Conservation (phyloP, 2,329 filamentous ascomycete species). For the Bipolaris sorokiniana region DNA sequence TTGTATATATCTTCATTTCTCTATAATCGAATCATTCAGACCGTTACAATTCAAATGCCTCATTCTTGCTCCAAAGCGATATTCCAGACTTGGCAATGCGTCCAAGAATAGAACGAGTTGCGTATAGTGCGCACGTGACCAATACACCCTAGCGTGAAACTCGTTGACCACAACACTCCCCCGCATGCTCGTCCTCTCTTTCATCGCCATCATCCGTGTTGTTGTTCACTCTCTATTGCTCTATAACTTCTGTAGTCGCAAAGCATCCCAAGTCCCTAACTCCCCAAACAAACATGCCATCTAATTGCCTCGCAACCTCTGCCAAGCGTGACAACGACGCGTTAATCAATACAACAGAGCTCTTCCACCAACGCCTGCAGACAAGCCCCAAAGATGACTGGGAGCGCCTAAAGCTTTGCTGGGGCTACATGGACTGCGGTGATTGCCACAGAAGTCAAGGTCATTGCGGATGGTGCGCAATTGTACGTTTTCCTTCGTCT, state of each 20-base stretch:
- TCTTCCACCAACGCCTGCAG: conserved; percentile 34
- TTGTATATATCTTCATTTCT: conserved; percentile 25
- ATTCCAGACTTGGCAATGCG: background rate
- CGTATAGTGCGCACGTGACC: background rate
- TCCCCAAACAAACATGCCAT: conserved; percentile 11
- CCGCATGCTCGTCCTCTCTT: background rate
- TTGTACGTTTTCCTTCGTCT: conserved; percentile 37
- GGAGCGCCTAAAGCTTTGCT: conserved; percentile 41
- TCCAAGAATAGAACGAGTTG: background rate
- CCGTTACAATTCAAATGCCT: background rate
- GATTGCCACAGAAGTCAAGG: conserved; percentile 46
- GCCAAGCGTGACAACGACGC: conserved; percentile 5
- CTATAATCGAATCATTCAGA: conserved; percentile 6
- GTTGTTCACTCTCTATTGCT: no score
- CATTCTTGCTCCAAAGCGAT: background rate
- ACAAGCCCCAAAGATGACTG: conserved; percentile 40
- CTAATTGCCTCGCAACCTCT: conserved; percentile 21
- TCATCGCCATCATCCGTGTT: background rate
- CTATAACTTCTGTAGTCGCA: background rate
- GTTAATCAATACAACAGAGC: conserved; percentile 30
- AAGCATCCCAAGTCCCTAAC: no score
- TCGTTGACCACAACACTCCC: conserved; percentile 14
- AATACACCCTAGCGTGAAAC: conserved; percentile 15
- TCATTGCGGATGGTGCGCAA: conserved; percentile 55
- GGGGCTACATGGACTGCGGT: conserved; percentile 46